Evolutionary conservation across 805 yeast genomes (phyloP).

Genomic region (Starmerella riodocensis): DNA sequence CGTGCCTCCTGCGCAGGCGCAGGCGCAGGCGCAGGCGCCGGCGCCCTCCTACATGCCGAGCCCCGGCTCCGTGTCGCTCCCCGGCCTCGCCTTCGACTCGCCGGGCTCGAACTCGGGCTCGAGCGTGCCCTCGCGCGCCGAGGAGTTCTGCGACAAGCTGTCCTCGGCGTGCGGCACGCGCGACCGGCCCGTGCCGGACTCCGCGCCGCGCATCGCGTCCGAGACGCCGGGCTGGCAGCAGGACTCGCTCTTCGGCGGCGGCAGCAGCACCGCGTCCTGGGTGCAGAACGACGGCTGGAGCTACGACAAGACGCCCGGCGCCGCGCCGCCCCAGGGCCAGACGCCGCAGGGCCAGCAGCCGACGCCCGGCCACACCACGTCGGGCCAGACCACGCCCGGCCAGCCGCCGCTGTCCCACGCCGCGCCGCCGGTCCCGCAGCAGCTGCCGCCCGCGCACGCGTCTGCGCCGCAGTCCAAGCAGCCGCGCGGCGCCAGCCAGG

Average conservation of each 20-base stretch:
- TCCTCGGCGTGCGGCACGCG: slow-evolving; percentile 74
- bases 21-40: not conserved
- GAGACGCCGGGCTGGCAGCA: slow-evolving; percentile 18
- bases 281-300: slow-evolving; percentile 6
- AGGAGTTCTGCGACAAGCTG: slow-evolving; percentile 65
- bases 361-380: not conserved
- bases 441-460: not conserved
- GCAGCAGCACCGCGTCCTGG: slow-evolving; percentile 7
- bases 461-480: not conserved
- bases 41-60: slow-evolving; percentile 1
- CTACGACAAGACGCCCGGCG: not conserved
- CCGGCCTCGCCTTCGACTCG: slow-evolving; percentile 12
- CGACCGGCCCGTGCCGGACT: slow-evolving; percentile 35
- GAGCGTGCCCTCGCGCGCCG: slow-evolving; percentile 21
- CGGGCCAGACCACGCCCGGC: too few species aligned
- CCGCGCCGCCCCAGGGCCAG: not conserved
- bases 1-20: not conserved
- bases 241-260: slow-evolving; percentile 4
- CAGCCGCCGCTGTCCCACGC: not conserved
- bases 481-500: slow-evolving; percentile 23
- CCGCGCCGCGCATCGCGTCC: slow-evolving; percentile 17
- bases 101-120: slow-evolving; percentile 7
- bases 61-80: slow-evolving; percentile 5
- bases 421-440: not conserved
- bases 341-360: not conserved